phyloP scores from a whole-genome alignment of 352 stramenopile species.

The Saprolegnia diclina region DNA sequence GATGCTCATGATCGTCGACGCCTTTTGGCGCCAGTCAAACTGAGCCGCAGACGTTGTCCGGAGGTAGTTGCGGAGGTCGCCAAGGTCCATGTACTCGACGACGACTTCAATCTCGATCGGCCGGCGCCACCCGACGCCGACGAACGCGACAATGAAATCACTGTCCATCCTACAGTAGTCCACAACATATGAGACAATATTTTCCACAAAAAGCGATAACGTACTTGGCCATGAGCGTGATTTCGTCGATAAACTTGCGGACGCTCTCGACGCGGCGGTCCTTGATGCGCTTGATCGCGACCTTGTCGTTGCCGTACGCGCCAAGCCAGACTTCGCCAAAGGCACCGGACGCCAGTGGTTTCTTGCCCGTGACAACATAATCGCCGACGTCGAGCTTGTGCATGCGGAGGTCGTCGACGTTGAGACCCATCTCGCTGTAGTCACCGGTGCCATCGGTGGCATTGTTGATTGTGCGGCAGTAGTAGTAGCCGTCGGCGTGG shows the following conservation, averaged over 20 bases:
- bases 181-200: not conserved
- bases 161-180: slow-evolving; percentile 25
- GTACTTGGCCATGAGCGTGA: slow-evolving; percentile 20
- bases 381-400: slow-evolving; percentile 12
- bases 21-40: not conserved
- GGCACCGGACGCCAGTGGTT: slow-evolving; percentile 29
- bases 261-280: slow-evolving; percentile 6
- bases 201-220: not conserved
- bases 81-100: slow-evolving; percentile 24
- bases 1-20: slow-evolving; percentile 25
- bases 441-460: too few species aligned
- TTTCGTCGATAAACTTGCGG: slow-evolving; percentile 17
- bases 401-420: slow-evolving; percentile 4
- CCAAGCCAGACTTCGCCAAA: slow-evolving; percentile 57
- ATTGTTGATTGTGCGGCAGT: too few species aligned
- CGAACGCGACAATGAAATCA: slow-evolving; percentile 19
- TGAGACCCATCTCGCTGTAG: slow-evolving; percentile 3
- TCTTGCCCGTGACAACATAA: not conserved
- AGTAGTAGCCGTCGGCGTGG: too few species aligned
- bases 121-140: slow-evolving; percentile 16
- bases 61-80: slow-evolving; percentile 16
- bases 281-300: slow-evolving; percentile 52
- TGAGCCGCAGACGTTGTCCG: too few species aligned
- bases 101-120: slow-evolving; percentile 13
- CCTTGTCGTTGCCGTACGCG: slow-evolving; percentile 31